Evolutionary conservation across 2,329 filamentous ascomycete genomes (phyloP), one percentile per base, ranked within the genome.

Genomic region (Tolypocladium guangdongense): DNA sequence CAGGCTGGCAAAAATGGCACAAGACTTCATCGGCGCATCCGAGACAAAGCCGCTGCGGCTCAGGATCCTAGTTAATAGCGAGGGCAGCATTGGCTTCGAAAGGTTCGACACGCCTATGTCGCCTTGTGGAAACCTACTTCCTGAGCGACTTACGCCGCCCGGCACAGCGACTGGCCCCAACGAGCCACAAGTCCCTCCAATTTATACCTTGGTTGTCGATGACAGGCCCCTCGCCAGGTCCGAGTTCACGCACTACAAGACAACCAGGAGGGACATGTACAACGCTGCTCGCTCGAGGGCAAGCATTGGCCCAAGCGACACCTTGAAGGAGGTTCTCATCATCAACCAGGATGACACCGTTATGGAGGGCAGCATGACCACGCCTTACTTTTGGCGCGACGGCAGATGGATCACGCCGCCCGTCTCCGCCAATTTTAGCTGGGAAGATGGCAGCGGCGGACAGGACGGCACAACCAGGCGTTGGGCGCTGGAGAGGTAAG

Each of bases 331-430:
- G 66, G 88, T 96, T 5, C 73, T 97, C 22, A 69, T 96, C 2
- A 77, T 87, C 57, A 90, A 88, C 62, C 64, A 64, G 0, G 58
- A 67, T 5, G 72, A 80, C 32, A 78, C 84, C 49, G 71, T 96
- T 37, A 95, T 95, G 80, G 92, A 97, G 68, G 90, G 89, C 10
- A 91, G 86, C 56, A 78, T 87, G 18, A 91, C 87, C 0, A 95
- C 86, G 0, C 82, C 88, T 0, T 96, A 92, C 67, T 87, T 96
- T 59, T 88, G 80, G 75, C 82, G 88, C 46, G 67, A 75, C 5
- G 83, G 80, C 1, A 71, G 73, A 50, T 97, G 92, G 92, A 78
- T 90, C 8, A 96, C 91, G 38, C 92, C 92, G 1, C 78, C 82
- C 0, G 74, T 88, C n/a, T 65, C 77, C 14, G 48, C 56, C 7